A percentile compares a stretch with the other conserved stretches of the same genome.
Evolutionary conservation across 2,329 filamentous ascomycete species (phyloP).

Genomic region (Lachnellula arida): DNA sequence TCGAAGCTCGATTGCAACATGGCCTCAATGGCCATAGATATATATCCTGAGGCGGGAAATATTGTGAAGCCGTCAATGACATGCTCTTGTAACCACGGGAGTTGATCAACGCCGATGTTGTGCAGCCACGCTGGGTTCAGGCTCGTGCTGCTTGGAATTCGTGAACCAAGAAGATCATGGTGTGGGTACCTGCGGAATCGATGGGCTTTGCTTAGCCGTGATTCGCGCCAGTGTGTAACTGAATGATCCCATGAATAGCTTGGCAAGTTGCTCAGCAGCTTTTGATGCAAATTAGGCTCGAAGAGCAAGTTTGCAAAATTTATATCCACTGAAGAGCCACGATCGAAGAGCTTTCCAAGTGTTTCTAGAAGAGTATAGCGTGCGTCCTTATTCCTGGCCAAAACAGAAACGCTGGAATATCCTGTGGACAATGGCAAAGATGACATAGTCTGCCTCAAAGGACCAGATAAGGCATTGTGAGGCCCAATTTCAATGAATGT

Average conservation of each 20-base stretch:
- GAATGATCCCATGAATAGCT: slow-evolving; percentile 51
- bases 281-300: no score
- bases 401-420: slow-evolving; percentile 17
- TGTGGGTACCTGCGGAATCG: slow-evolving; percentile 42
- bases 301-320: no score
- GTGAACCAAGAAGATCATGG: slow-evolving; percentile 44
- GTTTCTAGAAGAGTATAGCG: slow-evolving; percentile 13
- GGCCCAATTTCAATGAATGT: slow-evolving; percentile 17
- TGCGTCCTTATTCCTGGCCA: slow-evolving; percentile 8
- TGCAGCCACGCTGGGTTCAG: slow-evolving; percentile 29
- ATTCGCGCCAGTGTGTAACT: slow-evolving; percentile 49
- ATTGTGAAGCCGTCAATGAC: slow-evolving; percentile 39
- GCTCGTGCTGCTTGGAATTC: slow-evolving; percentile 11
- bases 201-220: slow-evolving; percentile 41
- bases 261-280: slow-evolving; percentile 36
- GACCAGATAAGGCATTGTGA: slow-evolving; percentile 10
- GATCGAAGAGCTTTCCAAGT: no score
- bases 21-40: slow-evolving; percentile 32
- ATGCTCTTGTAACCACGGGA: slow-evolving; percentile 41
- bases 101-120: slow-evolving; percentile 21
- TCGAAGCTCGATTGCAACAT: slow-evolving; percentile 17
- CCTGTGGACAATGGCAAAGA: neutral
- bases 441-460: slow-evolving; percentile 9
- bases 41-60: slow-evolving; percentile 30
- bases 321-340: no score